Evolutionary conservation across 257 asterid species (phyloP).

Genomic region (Solanum arcanum): DNA sequence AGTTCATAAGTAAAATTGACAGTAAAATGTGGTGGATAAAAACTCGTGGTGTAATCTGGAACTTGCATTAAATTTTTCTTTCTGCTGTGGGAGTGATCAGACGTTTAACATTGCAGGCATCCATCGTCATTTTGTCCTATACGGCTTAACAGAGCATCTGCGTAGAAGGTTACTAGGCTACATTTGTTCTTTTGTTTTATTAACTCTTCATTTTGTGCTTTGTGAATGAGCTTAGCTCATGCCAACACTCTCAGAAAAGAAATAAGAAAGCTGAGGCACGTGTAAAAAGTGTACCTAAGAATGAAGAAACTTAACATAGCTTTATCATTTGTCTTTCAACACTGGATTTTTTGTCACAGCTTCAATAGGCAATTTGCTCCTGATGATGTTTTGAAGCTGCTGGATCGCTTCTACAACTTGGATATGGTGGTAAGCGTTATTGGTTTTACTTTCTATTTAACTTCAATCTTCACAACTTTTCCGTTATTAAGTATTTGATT

Average conservation of each 20-base stretch:
- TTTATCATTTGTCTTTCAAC: neutral
- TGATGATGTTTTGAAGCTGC: conserved; percentile 73
- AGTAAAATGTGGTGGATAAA: neutral
- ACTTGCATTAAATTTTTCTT: neutral
- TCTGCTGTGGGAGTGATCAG: neutral
- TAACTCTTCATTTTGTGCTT: neutral
- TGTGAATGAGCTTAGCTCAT: neutral
- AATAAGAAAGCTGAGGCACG: neutral
- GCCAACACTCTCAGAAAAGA: neutral
- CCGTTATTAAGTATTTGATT: neutral
- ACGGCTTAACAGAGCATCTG: conserved; percentile 28
- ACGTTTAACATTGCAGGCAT: conserved; percentile 38
- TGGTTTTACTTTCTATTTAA: neutral
- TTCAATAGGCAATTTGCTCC: conserved; percentile 67
- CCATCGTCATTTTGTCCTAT: conserved; percentile 56
- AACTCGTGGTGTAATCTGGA: neutral
- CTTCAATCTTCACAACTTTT: neutral
- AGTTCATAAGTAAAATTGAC: neutral
- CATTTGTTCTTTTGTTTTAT: neutral
- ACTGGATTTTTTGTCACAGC: conserved; percentile 26
- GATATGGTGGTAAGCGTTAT: conserved; percentile 74
- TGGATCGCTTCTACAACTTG: conserved; percentile 86
- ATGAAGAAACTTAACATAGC: neutral
- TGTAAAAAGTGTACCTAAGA: neutral
- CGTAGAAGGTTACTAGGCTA: conserved; percentile 44